A percentile compares a stretch with the other conserved stretches of the same genome.
These are phyloP conservation scores for Aspergillus sp. DNA, from an alignment of 2,329 filamentous ascomycete genomes.

Conservation along the genomic window DNA sequence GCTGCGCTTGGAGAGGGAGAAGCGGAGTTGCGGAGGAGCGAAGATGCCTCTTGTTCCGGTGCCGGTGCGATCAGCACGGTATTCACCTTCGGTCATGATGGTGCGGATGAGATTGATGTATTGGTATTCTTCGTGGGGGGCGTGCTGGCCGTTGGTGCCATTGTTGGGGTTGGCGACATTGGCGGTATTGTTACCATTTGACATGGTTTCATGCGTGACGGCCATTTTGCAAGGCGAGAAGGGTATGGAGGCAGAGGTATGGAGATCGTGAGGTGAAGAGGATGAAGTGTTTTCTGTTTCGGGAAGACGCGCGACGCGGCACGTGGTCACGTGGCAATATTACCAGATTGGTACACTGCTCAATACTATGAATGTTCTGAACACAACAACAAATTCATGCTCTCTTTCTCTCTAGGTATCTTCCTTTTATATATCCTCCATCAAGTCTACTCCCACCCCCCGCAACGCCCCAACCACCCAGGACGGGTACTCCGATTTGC, in stretches of 20 bases:
- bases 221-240: background rate
- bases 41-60: conserved; percentile 91
- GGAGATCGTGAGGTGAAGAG: background rate
- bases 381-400: background rate
- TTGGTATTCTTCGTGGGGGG: conserved; percentile 80
- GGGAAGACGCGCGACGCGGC: conserved; percentile 23
- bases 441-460: conserved; percentile 75
- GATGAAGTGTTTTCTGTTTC: background rate
- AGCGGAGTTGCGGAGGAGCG: conserved; percentile 81
- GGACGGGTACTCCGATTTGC: conserved; percentile 66
- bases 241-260: background rate
- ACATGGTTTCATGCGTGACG: background rate
- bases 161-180: background rate
- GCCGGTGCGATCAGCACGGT: conserved; percentile 87
- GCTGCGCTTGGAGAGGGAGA: conserved; percentile 67
- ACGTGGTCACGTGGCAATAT: conserved; percentile 24
- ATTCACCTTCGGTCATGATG: conserved; percentile 80
- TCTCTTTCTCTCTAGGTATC: too few species aligned
- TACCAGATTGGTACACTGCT: background rate
- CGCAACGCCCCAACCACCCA: conserved; percentile 83
- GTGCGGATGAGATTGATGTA: conserved; percentile 86
- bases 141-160: conserved; percentile 9
- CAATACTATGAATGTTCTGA: background rate
- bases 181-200: background rate
- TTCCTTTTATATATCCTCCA: conserved; percentile 35